A percentile compares a stretch with the other conserved stretches of the same genome.
These are phyloP conservation scores for Murraya koenigii DNA, from an alignment of 345 rosid species.

Conservation along the genomic window DNA sequence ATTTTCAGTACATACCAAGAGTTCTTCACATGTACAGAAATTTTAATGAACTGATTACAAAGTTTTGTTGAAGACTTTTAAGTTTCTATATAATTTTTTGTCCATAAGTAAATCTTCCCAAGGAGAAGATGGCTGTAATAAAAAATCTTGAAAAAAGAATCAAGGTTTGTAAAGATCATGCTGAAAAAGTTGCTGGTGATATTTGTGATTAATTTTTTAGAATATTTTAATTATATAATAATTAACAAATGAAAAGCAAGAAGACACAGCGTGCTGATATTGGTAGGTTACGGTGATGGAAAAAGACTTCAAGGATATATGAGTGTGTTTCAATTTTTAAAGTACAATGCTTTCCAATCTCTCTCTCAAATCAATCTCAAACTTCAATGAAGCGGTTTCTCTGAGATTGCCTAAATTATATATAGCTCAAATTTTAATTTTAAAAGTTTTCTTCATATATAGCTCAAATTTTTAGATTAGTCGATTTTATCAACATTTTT, in stretches of 20 bases:
- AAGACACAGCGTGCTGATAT: neutral
- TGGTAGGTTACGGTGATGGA: neutral
- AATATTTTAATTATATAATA: too few relatives aligned
- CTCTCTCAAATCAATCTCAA: too few relatives aligned
- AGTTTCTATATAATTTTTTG: too few relatives aligned
- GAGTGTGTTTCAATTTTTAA: neutral
- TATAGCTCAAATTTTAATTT: too few relatives aligned
- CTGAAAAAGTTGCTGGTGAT: neutral
- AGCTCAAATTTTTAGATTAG: too few relatives aligned
- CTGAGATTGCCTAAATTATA: neutral
- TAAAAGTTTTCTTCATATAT: too few relatives aligned
- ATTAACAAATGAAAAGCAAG: neutral
- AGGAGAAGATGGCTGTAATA: neutral
- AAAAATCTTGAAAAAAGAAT: neutral
- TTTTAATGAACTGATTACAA: too few relatives aligned
- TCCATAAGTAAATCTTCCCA: too few relatives aligned
- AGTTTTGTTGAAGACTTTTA: too few relatives aligned
- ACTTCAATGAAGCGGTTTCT: neutral
- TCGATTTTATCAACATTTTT: too few relatives aligned
- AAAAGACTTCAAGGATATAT: neutral
- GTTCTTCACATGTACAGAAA: too few relatives aligned
- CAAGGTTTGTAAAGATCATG: neutral
- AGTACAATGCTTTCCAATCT: neutral
- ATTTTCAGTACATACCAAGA: too few relatives aligned
- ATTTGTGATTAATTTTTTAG: neutral